A percentile compares a stretch with the other conserved stretches of the same genome.
Evolutionary conservation across 2,329 filamentous ascomycete species (phyloP).

Genomic region (Fusarium transvaalense): DNA sequence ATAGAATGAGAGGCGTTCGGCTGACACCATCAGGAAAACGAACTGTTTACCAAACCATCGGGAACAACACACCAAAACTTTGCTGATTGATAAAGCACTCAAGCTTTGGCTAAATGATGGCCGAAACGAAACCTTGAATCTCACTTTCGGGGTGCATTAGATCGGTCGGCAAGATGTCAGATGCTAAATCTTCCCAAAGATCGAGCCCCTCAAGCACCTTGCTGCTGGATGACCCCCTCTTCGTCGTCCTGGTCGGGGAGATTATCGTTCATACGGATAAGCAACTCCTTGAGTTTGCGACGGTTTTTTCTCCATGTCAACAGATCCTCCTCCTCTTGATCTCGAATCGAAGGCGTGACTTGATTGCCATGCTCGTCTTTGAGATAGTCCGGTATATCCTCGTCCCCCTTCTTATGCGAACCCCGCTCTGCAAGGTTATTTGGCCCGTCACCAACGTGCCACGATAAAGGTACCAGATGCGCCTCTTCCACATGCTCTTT

Average conservation of each 20-base stretch:
- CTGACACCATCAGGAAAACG: not conserved
- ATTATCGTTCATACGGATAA: constrained; percentile 60
- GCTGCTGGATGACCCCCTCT: constrained; percentile 36
- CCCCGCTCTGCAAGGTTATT: constrained; percentile 53
- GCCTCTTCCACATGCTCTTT: constrained; percentile 63
- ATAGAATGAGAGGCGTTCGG: not conserved
- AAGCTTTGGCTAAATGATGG: constrained; percentile 1
- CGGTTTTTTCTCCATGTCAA: constrained; percentile 60
- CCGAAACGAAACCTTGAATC: constrained; percentile 22
- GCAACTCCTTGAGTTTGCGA: constrained; percentile 59
- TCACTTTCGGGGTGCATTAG: constrained; percentile 5
- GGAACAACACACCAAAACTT: not conserved
- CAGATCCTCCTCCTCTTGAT: constrained; percentile 64
- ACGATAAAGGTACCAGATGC: constrained; percentile 67
- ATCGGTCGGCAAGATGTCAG: not conserved
- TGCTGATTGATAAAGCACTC: not conserved
- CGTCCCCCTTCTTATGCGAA: constrained; percentile 43
- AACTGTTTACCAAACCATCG: not conserved
- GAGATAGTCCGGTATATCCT: constrained; percentile 62
- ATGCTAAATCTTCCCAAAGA: not conserved
- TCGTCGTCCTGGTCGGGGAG: constrained; percentile 59
- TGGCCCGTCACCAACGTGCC: constrained; percentile 72
- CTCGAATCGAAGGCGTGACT: constrained; percentile 69
- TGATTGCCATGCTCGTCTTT: constrained; percentile 65
- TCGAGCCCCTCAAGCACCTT: constrained; percentile 1